A percentile compares a stretch with the other conserved stretches of the same genome.
These are phyloP conservation scores for Tulasnella sp. DNA, from an alignment of 768 basidiomycete genomes.

Conservation along the genomic window DNA sequence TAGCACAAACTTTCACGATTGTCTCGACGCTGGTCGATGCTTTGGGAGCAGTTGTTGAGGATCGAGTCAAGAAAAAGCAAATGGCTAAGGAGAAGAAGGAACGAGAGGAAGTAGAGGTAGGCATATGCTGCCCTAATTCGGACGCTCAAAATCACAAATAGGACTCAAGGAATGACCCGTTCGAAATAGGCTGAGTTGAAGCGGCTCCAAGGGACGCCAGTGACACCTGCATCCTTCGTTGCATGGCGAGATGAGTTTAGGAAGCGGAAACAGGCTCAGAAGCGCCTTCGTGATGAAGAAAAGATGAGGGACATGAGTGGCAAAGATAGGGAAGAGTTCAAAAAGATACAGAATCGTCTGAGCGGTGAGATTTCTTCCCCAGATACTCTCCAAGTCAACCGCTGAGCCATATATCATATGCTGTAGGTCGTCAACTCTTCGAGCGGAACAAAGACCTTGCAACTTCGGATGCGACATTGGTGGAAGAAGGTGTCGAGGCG, in stretches of 20 bases:
- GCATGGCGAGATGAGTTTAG: conserved; percentile 75
- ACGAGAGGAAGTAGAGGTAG: conserved; percentile 63
- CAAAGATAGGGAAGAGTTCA: conserved; percentile 81
- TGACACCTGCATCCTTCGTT: conserved; percentile 71
- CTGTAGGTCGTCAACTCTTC: conserved; percentile 83
- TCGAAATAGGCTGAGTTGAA: conserved; percentile 66
- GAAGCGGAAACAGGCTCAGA: conserved; percentile 47
- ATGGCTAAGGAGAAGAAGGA: conserved; percentile 64
- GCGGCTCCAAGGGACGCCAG: conserved; percentile 81
- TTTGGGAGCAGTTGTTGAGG: conserved; percentile 49
- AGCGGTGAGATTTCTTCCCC: conserved; percentile 42
- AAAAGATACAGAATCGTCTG: conserved; percentile 46
- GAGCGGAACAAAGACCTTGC: conserved; percentile 64
- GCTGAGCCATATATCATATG: no score
- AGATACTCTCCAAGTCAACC: no score
- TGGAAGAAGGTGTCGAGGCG: conserved; percentile 73
- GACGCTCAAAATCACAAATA: background rate
- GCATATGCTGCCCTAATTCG: conserved; percentile 8
- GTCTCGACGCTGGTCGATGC: conserved; percentile 75
- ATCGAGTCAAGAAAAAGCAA: conserved; percentile 43
- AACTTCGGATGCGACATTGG: conserved; percentile 60
- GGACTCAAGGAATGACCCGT: background rate
- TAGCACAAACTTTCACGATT: conserved; percentile 97
- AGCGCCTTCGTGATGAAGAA: conserved; percentile 67
- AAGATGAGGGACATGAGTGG: conserved; percentile 52